Base-by-base conservation (phyloP, 768 basidiomycete species). In the Boletus fagicola region DNA sequence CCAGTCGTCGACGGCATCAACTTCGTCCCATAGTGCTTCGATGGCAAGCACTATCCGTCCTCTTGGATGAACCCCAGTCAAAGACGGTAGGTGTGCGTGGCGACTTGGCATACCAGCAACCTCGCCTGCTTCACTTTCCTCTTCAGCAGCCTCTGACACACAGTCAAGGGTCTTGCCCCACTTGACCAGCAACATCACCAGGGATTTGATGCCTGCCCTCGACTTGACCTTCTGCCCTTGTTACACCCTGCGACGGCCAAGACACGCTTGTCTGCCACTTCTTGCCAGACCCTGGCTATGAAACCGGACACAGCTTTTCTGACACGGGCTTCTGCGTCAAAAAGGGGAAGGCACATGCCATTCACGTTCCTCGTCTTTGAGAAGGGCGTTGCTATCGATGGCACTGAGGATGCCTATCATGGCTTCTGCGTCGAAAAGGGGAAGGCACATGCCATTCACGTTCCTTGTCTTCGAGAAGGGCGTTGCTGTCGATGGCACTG, bases 1-100 rank as follows among this genome's bases (percentile, higher is more conserved):
- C 94, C 95, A 98, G 56, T 94, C 86, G 22, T 78, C 78, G 39
- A 92, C 77, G 0, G 83, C 76, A 0, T 86, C 87, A n/a, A n/a
- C 58, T 35, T 92, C 86, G 52, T 88, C 85, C 88, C 92, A 96
- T 2, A 98, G 76, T 0, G 92, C 90, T 59, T 98, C 94, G 5
- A 97, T 88, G 18, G 91, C 93, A 22, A 92, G 79, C 1, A 85
- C 84, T 4, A 85, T 83, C 10, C 90, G 83, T 3, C 88, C 84
- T 49, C 79, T 80, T 35, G 78, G 72, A 51, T 75, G 70, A 4
- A 74, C 63, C 30, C 74, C 76, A 7, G 78, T 68, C 12, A 81
- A 62, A 0, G 76, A 76, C 8, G 82, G 69, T 20, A 78, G 73
- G 54, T 81, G 79, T 59, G 66, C 65, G 54, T 72, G 60, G 64